Evolutionary conservation across 495 filamentous ascomycete species (phyloP).

Genomic region (Chaetomium fimeti): DNA sequence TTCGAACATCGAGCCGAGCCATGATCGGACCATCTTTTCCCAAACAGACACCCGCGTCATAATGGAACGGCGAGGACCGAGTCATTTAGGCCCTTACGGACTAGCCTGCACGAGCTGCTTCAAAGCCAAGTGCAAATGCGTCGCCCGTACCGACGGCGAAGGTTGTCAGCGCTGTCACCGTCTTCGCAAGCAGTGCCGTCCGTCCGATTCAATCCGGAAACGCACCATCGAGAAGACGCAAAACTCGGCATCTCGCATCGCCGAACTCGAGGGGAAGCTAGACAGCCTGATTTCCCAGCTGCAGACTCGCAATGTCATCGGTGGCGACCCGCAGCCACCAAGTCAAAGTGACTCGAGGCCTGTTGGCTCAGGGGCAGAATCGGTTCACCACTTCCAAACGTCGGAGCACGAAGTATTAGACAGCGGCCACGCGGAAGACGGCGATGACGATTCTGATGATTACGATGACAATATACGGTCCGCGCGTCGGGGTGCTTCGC

Average conservation of each 20-base stretch:
- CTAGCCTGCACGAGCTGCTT: conserved; percentile 1
- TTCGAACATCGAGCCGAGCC: neutral
- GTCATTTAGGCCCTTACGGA: neutral
- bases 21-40: neutral
- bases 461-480: too few species aligned
- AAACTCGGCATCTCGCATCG: neutral
- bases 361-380: neutral
- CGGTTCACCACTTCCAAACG: neutral
- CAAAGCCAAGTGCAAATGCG: conserved; percentile 5
- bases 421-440: neutral
- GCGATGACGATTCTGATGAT: neutral
- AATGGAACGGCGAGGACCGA: neutral
- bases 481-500: neutral
- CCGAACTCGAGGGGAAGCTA: neutral
- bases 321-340: neutral
- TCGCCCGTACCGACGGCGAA: neutral
- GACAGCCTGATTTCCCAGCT: neutral
- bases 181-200: neutral
- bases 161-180: conserved; percentile 2
- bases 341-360: neutral
- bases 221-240: neutral
- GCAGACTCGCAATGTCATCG: neutral
- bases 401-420: neutral
- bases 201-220: neutral
- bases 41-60: neutral